Evolutionary conservation across 257 asterid genomes (phyloP).

Genomic region (Nicotiana knightiana): DNA sequence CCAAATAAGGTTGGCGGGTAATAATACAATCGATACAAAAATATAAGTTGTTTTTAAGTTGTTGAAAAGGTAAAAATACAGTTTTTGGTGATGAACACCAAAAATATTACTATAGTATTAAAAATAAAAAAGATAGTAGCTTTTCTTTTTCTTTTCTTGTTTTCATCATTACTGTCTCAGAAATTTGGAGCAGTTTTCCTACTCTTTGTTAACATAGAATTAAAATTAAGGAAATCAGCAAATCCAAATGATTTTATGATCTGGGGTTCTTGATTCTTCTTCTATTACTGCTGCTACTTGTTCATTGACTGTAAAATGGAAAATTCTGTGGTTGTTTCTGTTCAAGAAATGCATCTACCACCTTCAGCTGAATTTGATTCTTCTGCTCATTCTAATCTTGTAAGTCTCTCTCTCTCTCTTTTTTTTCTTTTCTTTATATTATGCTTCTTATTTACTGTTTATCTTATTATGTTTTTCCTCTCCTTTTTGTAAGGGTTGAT

Average conservation of each 20-base stretch:
- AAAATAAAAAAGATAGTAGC: background rate
- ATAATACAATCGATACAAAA: constrained; percentile 4
- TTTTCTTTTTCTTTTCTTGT: constrained; percentile 11
- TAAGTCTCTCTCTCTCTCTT: background rate
- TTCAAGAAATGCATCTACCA: constrained; percentile 10
- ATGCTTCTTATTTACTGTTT: background rate
- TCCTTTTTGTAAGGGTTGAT: background rate
- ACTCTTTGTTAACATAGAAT: background rate
- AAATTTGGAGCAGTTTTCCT: background rate
- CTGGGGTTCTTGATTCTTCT: background rate
- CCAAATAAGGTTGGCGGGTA: constrained; percentile 15
- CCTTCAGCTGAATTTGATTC: constrained; percentile 4
- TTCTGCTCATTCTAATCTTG: background rate
- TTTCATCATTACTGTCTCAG: constrained; percentile 13
- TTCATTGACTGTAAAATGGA: background rate
- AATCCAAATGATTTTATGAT: background rate
- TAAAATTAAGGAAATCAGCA: background rate
- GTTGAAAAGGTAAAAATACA: background rate
- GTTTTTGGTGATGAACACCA: background rate
- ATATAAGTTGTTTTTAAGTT: background rate
- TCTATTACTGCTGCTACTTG: background rate
- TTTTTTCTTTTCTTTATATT: background rate
- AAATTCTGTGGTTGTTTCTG: background rate
- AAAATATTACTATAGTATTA: background rate
- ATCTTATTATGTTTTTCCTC: background rate